Base-by-base conservation (phyloP, 2,329 filamentous ascomycete species). In the Sporothrix variecibatus region DNA sequence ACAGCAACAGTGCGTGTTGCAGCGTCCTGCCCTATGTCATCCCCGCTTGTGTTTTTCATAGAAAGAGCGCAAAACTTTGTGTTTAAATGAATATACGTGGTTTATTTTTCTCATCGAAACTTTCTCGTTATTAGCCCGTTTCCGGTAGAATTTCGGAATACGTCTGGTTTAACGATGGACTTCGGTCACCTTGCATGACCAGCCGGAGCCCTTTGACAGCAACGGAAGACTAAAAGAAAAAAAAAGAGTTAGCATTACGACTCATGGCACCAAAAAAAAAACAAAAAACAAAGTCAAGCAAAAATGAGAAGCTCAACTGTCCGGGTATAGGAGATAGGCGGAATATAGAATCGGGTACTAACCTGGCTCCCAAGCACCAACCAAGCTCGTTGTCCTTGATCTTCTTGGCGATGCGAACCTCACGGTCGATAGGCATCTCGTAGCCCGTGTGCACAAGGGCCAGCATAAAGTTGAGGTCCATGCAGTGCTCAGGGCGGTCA, bases 401-500 rank as follows among this genome's bases (percentile, higher is more conserved):
- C 88, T 98, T 97, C 92, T 99, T 99, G 75, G 95, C 96, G 81
- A 98, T 97, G 87, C 93, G 95, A 77, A 99, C 94, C 83, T 99
- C 96, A 53, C 97, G 89, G 78, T 97, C 94, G 79, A 98, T 91
- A 3, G 95, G 95, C 94, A 99, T 98, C 78, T 98, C 96, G 80
- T 99, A 99, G 2, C 96, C 96, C 6, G 94, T 97, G 83, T 98
- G 95, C 72, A 98, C 85, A 74, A 99, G 86, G 34, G 93, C 93
- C 79, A 97, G 85, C 94, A 98, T 98, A 81, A 98, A 99, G 86
- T 94, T 99, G 79, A 99, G 86, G 83, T 99, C 96, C 79, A 99
- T 85, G 84, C 96, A 99, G 83, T 92, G 93, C 83, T 99, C 95
- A 1, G 96, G 94, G 74, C 95, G 89, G 76, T 89, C 94, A 72